Evolutionary conservation across 2,329 filamentous ascomycete genomes (phyloP).

Genomic region (Grosmannia penicillata): DNA sequence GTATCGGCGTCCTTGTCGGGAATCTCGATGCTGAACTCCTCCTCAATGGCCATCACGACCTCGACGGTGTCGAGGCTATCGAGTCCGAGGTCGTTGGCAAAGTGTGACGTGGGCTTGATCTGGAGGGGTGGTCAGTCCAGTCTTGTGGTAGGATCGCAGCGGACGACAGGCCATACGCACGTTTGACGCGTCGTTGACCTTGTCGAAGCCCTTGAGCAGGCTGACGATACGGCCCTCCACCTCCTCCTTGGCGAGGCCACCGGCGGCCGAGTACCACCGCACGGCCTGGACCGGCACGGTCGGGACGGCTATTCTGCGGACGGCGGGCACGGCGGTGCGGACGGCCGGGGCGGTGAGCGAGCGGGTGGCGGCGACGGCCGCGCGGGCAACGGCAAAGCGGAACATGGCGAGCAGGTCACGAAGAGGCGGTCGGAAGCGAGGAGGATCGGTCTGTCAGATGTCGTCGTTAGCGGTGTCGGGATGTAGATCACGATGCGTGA

Average conservation of each 20-base stretch:
- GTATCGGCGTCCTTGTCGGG: slow-evolving; percentile 92
- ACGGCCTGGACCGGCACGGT: slow-evolving; percentile 37
- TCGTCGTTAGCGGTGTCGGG: no score
- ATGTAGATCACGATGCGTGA: no score
- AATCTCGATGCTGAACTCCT: slow-evolving; percentile 86
- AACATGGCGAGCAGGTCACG: slow-evolving; percentile 53
- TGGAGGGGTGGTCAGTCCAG: slow-evolving; percentile 22
- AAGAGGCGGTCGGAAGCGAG: not conserved
- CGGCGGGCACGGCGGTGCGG: slow-evolving; percentile 6
- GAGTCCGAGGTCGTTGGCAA: slow-evolving; percentile 90
- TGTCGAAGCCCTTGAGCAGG: slow-evolving; percentile 92
- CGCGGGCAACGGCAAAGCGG: slow-evolving; percentile 47
- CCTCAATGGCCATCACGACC: slow-evolving; percentile 99
- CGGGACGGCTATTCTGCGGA: slow-evolving; percentile 23
- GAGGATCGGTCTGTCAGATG: not conserved
- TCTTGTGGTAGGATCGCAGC: not conserved
- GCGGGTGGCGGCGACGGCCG: slow-evolving; percentile 21
- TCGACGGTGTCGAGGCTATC: slow-evolving; percentile 98
- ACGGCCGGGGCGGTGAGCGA: not conserved
- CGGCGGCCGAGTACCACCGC: slow-evolving; percentile 75
- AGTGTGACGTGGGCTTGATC: slow-evolving; percentile 77
- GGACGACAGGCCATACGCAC: slow-evolving; percentile 26
- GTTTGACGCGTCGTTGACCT: slow-evolving; percentile 59
- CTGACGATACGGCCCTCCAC: slow-evolving; percentile 86
- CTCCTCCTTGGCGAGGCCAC: slow-evolving; percentile 50